Base-by-base conservation (phyloP, 2,329 filamentous ascomycete genomes). In the Ilyonectria mors-panacis region DNA sequence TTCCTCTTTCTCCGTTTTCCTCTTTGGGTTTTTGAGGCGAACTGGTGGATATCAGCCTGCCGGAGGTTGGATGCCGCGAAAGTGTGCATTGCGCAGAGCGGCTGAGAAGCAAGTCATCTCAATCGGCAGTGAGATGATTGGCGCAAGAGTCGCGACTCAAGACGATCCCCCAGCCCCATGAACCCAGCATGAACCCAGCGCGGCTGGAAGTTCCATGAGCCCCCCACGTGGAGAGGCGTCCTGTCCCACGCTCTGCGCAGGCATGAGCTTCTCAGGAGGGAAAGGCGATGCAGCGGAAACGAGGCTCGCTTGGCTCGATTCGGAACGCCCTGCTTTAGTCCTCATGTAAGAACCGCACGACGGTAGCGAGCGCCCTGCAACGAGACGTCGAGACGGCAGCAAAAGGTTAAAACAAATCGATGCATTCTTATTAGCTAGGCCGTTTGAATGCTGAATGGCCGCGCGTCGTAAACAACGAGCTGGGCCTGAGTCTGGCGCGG, bases 271-370 rank as follows among this genome's bases (percentile, higher is more conserved):
- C 62, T 58, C 19, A 59, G 55, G 62, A 65, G 39, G 62, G 44
- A 33, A 45, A 37, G 44, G 30, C 23, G 33, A 42, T 8, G 39
- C 15, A 33, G 26, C 26, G 17, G 26, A 19, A 13, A 28, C 15
- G 47, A 33, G 28, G 28, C 51, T 56, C 30, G 51, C 55, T 58
- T 58, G 55, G 15, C 55, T 39, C 17, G 28, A 51, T 60, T 28
- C 28, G 63, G 63, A 59, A 60, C 37, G 30, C 23, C 50, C 33
- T 60, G 63, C 63, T 33, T 65, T 65, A 59, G 62, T 19, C 23
- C 13, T 17, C 28, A 48, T 28, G 45, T 48, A 9, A 28, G 12
- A 8, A 8, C 26, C 10, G 19, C 10, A 47, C 44, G 44, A 13
- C 45, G 12, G 26, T 13, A 17, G 21, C 6, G 23, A 17, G 47